A percentile compares a stretch with the other conserved stretches of the same genome.
phyloP scores from a whole-genome alignment of 768 basidiomycete genomes.

The Hemileccinum impolitum region DNA sequence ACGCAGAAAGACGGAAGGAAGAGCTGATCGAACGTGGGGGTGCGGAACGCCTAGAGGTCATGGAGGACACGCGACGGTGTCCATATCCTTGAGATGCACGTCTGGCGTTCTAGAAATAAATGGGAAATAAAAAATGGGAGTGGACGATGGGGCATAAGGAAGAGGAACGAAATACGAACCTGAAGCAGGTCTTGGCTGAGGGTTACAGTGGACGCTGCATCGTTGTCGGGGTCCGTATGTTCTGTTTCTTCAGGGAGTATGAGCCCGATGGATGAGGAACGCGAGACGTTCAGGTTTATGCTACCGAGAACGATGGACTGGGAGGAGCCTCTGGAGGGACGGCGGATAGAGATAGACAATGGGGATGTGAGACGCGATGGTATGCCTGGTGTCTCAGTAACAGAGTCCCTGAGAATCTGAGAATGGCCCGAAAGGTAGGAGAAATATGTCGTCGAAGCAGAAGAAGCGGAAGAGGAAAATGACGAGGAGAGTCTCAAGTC shows the following conservation, averaged over 20 bases:
- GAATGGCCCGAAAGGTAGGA: constrained; percentile 13
- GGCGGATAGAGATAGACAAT: constrained; percentile 21
- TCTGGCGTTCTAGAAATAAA: constrained; percentile 19
- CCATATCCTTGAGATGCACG: constrained; percentile 14
- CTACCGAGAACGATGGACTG: constrained; percentile 26
- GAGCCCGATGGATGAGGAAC: constrained; percentile 18
- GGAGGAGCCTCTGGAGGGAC: constrained; percentile 17
- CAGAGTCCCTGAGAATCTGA: constrained; percentile 2
- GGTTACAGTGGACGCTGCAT: constrained; percentile 14
- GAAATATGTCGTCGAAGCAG: constrained; percentile 19
- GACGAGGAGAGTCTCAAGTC: constrained; percentile 16
- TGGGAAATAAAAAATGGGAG: not conserved
- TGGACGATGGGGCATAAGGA: not conserved
- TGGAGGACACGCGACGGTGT: constrained; percentile 22
- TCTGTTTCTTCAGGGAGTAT: constrained; percentile 13
- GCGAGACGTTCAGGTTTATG: constrained; percentile 24
- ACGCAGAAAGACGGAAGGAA: constrained; percentile 24
- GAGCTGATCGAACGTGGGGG: constrained; percentile 7
- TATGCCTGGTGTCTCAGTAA: constrained; percentile 18
- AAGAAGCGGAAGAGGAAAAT: constrained; percentile 17
- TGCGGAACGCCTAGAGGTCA: constrained; percentile 16
- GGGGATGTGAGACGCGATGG: constrained; percentile 12
- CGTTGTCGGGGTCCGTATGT: constrained; percentile 5
- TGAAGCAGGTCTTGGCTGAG: constrained; percentile 29
- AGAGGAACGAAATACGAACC: constrained; percentile 14